Evolutionary conservation across 208 protist species (phyloP).

Genomic region (Acanthamoeba divionensis): DNA sequence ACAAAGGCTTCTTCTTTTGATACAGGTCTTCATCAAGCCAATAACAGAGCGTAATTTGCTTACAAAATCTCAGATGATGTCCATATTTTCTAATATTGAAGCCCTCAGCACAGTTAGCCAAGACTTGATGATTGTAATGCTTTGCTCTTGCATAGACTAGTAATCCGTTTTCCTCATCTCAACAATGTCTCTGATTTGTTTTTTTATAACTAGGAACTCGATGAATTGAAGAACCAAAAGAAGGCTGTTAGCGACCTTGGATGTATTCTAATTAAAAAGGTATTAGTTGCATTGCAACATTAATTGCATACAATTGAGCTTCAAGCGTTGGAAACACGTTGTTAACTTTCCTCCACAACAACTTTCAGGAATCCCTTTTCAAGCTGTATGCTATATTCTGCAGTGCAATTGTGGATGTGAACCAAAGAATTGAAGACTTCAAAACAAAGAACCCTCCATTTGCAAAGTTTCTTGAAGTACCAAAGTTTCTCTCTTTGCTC

Average conservation of each 20-base stretch:
- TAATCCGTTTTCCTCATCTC: neutral
- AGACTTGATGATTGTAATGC: neutral
- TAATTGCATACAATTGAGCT: too few species aligned
- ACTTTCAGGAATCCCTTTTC: neutral
- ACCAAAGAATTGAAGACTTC: neutral
- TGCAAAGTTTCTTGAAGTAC: neutral
- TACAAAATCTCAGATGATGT: neutral
- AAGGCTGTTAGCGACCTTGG: neutral
- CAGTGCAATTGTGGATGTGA: neutral
- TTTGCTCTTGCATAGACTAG: neutral
- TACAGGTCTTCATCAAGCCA: neutral
- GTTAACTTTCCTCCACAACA: too few species aligned
- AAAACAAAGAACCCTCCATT: neutral
- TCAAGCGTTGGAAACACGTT: too few species aligned
- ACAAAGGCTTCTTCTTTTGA: neutral
- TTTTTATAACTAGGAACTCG: neutral
- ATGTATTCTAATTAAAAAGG: too few species aligned
- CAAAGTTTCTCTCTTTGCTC: neutral
- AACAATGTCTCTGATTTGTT: neutral
- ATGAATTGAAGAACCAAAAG: neutral
- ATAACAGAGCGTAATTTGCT: neutral
- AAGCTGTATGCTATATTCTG: conserved; percentile 6
- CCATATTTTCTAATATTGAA: neutral
- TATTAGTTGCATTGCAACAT: neutral
- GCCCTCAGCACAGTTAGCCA: neutral